These are phyloP conservation scores for Neopestalotiopsis sp. DNA, from an alignment of 2,329 filamentous ascomycete genomes.

Conservation along the genomic window DNA sequence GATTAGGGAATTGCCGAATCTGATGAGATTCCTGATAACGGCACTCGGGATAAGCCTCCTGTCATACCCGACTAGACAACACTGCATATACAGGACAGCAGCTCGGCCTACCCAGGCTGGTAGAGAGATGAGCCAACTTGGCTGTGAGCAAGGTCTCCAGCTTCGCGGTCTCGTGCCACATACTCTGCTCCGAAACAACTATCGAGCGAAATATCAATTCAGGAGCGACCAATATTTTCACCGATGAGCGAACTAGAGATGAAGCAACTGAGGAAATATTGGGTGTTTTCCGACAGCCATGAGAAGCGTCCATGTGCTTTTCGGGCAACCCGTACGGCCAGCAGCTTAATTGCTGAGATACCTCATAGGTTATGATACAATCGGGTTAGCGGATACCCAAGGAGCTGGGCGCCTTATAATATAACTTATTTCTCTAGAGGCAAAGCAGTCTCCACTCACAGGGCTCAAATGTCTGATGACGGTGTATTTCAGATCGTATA, in stretches of 20 bases:
- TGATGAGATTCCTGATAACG: not conserved
- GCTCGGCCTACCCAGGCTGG: no score
- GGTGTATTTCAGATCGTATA: not conserved
- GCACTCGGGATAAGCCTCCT: not conserved
- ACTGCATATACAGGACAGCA: not conserved
- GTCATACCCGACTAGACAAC: not conserved
- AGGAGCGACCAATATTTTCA: no score
- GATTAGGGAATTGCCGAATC: conserved; percentile 23
- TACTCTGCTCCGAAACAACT: no score
- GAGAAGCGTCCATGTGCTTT: not conserved
- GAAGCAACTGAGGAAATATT: not conserved
- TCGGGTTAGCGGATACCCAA: not conserved
- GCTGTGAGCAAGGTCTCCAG: no score
- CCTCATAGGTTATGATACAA: no score
- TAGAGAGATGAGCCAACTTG: no score
- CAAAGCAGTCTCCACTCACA: not conserved
- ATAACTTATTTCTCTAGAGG: not conserved
- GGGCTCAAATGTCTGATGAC: not conserved
- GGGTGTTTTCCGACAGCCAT: not conserved
- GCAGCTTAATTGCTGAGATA: not conserved
- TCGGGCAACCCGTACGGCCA: not conserved
- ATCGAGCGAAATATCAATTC: no score
- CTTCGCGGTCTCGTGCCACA: no score
- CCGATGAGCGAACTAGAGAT: not conserved
- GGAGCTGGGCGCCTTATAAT: not conserved